Base-by-base conservation (phyloP, 306 rosid species). In the Mucuna pruriens region DNA sequence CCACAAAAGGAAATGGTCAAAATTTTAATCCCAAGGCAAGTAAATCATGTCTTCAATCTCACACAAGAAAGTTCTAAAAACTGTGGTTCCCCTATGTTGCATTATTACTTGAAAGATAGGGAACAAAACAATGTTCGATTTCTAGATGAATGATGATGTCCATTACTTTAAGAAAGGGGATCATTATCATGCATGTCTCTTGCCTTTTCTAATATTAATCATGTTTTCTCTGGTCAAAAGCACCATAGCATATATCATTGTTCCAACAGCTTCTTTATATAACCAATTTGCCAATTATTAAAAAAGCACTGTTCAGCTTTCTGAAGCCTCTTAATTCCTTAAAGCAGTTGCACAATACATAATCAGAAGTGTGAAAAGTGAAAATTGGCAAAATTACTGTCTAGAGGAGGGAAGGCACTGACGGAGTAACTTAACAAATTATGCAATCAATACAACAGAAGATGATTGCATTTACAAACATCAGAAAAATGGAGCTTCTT, bases 151-250 rank as follows among this genome's bases (percentile, higher is more conserved):
- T 71, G 61, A 10, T 22, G 54, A 26, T 39, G 36, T 58, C 25
- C 40, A 9, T 22, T 75, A 39, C 79, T 58, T 36, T 58, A 25
- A 39, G 42, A 40, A 75, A 75, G n/a, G 69, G 23, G 10, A 75
- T 23, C 78, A 57, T 40, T 40, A 45, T 29, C 58, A 76, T 74
- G 54, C 68, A 52, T 71, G 17, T 20, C 17, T 19, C 33, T 16
- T 74, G 39, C 15, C 39, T 36, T 61, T 42, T 44, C 44, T 42
- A 58, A 60, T 44, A 42, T 4, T 45, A 75, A 60, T n/a, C 31
- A 31, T 15, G 19, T 45, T 44, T 42, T 75, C 66, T 42, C 60
- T 60, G 20, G 80, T 29, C 71, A 75, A 75, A 75, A 60, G 71
- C 17, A 58, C 58, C 79, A 42, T 75, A n/a, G 6, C 49, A 33